Percentiles rank a stretch among this genome's conserved stretches.
Conservation (phyloP, 2,329 filamentous ascomycete genomes). For the Aureobasidium sp. region DNA sequence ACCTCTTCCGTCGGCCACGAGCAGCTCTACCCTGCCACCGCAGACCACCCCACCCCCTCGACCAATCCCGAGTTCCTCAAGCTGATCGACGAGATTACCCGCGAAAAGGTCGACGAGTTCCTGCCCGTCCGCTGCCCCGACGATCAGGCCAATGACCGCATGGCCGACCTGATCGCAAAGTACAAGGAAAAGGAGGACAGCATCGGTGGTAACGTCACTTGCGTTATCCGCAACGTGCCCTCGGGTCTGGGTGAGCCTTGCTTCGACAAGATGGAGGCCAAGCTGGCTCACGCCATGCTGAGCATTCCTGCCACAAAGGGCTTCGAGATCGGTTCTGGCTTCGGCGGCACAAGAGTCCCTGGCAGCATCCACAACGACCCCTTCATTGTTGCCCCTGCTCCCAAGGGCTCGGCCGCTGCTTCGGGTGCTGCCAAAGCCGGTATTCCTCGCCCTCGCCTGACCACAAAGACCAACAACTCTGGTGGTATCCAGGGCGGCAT, state of each 20-base stretch:
- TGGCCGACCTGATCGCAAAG: conserved; percentile 72
- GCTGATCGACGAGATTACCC: conserved; percentile 64
- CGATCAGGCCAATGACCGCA: conserved; percentile 54
- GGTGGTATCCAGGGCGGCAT: conserved; percentile 95
- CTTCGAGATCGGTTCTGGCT: conserved; percentile 92
- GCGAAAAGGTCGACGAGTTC: conserved; percentile 71
- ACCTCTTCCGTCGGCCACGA: conserved; percentile 76
- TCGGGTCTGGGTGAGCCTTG: conserved; percentile 84
- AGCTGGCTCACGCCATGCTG: conserved; percentile 87
- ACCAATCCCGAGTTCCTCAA: conserved; percentile 73
- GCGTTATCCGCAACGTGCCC: conserved; percentile 81
- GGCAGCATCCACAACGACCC: conserved; percentile 91
- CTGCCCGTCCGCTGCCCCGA: conserved; percentile 85
- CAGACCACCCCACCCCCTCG: conserved; percentile 59
- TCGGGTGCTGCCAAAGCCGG: conserved; percentile 23
- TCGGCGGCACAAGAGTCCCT: conserved; percentile 75
- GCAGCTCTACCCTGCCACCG: conserved; percentile 67
- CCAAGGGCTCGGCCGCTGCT: conserved; percentile 32
- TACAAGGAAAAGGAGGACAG: conserved; percentile 76
- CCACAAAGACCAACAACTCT: conserved; percentile 89
- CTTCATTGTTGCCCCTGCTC: conserved; percentile 57
- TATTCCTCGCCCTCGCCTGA: conserved; percentile 47
- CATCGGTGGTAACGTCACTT: conserved; percentile 92
- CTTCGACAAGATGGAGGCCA: conserved; percentile 93
- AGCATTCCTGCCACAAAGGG: conserved; percentile 92